These are phyloP conservation scores for Chlorella sp. DNA, from an alignment of 139 green algal genomes.

Conservation along the genomic window DNA sequence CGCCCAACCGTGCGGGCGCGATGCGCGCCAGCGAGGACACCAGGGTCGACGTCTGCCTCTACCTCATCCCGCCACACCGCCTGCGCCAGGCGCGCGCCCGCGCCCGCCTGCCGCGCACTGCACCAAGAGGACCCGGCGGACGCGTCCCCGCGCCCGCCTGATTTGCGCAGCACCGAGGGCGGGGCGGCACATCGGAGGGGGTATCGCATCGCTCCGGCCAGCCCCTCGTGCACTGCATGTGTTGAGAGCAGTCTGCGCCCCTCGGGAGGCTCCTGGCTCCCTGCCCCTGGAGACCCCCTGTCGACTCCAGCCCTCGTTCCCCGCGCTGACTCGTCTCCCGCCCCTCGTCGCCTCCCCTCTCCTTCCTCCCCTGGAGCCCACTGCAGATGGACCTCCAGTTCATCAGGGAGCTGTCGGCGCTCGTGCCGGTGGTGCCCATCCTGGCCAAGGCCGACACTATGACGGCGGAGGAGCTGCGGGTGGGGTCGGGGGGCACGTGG, in stretches of 20 bases:
- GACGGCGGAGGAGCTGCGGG: conserved; percentile 48
- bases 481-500: neutral
- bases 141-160: neutral
- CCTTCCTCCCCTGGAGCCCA: neutral
- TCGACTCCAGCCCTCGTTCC: too few relatives aligned
- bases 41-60: conserved; percentile 52
- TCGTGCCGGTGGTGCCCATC: conserved; percentile 51
- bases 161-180: too few relatives aligned
- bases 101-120: neutral
- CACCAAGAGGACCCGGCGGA: neutral
- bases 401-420: conserved; percentile 37
- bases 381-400: conserved; percentile 51
- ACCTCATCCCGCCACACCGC: conserved; percentile 58
- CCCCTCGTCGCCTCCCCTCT: neutral
- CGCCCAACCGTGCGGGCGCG: conserved; percentile 4
- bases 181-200: too few relatives aligned
- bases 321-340: too few relatives aligned
- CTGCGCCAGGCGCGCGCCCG: conserved; percentile 20
- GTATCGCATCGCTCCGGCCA: neutral
- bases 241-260: neutral
- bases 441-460: conserved; percentile 59
- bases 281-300: too few relatives aligned
- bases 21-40: conserved; percentile 29
- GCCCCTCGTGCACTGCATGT: neutral
- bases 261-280: too few relatives aligned